Base-by-base conservation (phyloP, 2,329 filamentous ascomycete genomes). In the Talaromyces pinophilus region DNA sequence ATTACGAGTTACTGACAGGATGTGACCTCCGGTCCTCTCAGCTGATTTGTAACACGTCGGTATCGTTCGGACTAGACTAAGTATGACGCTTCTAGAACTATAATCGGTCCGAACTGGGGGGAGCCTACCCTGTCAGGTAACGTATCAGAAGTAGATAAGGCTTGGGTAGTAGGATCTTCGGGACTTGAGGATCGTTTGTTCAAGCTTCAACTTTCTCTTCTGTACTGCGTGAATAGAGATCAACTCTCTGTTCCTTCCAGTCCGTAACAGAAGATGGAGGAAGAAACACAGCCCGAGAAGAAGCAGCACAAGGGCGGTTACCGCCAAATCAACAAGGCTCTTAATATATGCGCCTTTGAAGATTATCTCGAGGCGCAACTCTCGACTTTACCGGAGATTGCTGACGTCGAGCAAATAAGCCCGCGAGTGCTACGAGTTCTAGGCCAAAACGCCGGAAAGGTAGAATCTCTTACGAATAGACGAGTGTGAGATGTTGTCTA, bases 291-390 rank as follows among this genome's bases (percentile, higher is more conserved):
- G 22, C 46, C 11, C 10, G 11, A n/a, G 46, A 50, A 50, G 22
- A 50, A 50, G 22, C 46, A 50, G 46, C 19, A 50, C 46, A 50
- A 65, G 25, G 59, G 64, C 1, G 64, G 64, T 1, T 66, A 66
- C 22, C 71, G 71, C 15, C 80, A 83, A 68, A 83, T 83, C 69
- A 84, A 83, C 76, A 82, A 83, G 64, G 69, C 78, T 0, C 71
- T 83, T 11, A 81, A 83, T 68, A 77, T 80, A 30, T 81, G 81
- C 69, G 81, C 77, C 8, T 84, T 84, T 67, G 79, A 83, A 28
- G 81, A 83, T 38, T 85, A 83, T 70, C 78, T 85, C 1, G 71
- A 76, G 7, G 70, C 69, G 0, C 82, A 84, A 66, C 70, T 71
- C 30, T 65, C 74, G 10, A 61, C 62, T 11, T 70, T 84, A 0